Conservation (phyloP, 164 flowering plant genomes). For the Dillenia turbinata region DNA sequence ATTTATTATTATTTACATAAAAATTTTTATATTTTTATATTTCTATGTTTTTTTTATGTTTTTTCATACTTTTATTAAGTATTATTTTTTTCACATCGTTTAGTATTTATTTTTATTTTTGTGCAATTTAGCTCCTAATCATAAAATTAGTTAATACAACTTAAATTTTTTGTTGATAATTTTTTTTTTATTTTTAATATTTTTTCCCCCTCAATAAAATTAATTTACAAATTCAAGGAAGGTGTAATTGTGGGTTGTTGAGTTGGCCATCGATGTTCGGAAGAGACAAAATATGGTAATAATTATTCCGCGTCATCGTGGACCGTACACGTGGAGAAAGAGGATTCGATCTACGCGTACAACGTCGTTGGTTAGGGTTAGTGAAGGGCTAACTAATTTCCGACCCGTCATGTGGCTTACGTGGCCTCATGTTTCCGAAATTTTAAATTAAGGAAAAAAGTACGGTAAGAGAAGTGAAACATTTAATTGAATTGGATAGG, state of each 20-base stretch:
- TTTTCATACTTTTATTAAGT: too few species aligned
- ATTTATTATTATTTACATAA: too few species aligned
- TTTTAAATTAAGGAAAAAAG: background rate
- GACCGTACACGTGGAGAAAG: slow-evolving; percentile 53
- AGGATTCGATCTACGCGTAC: slow-evolving; percentile 35
- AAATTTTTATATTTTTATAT: too few species aligned
- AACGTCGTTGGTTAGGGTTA: slow-evolving; percentile 9
- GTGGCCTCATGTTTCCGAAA: slow-evolving; percentile 27
- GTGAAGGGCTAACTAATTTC: slow-evolving; percentile 34
- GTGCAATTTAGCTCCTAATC: too few species aligned
- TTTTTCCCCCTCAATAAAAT: background rate
- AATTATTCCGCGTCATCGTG: slow-evolving; percentile 21
- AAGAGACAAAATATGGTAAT: slow-evolving; percentile 12
- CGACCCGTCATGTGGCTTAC: slow-evolving; percentile 59
- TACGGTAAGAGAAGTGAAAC: background rate
- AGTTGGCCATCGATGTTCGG: slow-evolving; percentile 47
- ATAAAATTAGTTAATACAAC: too few species aligned
- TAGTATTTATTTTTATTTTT: too few species aligned
- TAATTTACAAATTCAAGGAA: background rate
- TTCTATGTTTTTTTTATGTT: too few species aligned
- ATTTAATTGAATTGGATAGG: slow-evolving; percentile 28
- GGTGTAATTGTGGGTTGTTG: slow-evolving; percentile 42
- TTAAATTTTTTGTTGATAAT: too few species aligned
- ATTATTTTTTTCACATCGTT: too few species aligned
- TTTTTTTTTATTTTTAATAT: background rate